Conservation (phyloP, 306 rosid genomes). For the Malus sieversii region DNA sequence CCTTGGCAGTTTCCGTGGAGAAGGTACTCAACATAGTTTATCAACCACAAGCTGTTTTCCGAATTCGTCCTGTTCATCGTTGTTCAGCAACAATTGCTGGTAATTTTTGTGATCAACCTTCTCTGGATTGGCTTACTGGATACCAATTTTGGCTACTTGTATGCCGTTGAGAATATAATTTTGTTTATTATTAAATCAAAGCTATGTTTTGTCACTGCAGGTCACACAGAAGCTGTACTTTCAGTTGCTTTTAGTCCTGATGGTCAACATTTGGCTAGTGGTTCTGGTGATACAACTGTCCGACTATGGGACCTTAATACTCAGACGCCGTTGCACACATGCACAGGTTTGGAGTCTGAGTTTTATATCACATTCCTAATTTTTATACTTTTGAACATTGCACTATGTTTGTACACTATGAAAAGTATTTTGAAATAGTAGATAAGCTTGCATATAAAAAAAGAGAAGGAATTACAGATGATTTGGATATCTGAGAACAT, state of each 20-base stretch:
- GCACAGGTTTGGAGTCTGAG: slow-evolving; percentile 59
- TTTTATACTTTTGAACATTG: background rate
- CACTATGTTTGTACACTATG: background rate
- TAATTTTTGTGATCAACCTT: slow-evolving; percentile 15
- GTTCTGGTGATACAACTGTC: slow-evolving; percentile 92
- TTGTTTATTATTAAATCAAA: background rate
- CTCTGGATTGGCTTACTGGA: background rate
- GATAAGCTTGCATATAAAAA: too few relatives aligned
- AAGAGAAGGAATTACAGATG: too few relatives aligned
- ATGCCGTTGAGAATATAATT: background rate
- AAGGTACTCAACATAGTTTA: slow-evolving; percentile 82
- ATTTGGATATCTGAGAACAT: too few relatives aligned
- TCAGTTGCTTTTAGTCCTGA: slow-evolving; percentile 92
- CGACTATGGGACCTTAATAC: slow-evolving; percentile 86
- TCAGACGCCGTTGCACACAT: slow-evolving; percentile 75
- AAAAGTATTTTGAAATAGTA: too few relatives aligned
- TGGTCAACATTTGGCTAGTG: slow-evolving; percentile 85
- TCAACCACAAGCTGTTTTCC: slow-evolving; percentile 90
- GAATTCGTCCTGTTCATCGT: slow-evolving; percentile 75
- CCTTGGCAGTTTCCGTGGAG: slow-evolving; percentile 77
- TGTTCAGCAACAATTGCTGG: slow-evolving; percentile 96
- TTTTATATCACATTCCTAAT: slow-evolving; percentile 11
- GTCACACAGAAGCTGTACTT: slow-evolving; percentile 82
- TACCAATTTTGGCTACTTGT: background rate
- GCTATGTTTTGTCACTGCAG: slow-evolving; percentile 30